Base-by-base conservation (phyloP, 768 basidiomycete genomes). In the Wakefieldia striispora region DNA sequence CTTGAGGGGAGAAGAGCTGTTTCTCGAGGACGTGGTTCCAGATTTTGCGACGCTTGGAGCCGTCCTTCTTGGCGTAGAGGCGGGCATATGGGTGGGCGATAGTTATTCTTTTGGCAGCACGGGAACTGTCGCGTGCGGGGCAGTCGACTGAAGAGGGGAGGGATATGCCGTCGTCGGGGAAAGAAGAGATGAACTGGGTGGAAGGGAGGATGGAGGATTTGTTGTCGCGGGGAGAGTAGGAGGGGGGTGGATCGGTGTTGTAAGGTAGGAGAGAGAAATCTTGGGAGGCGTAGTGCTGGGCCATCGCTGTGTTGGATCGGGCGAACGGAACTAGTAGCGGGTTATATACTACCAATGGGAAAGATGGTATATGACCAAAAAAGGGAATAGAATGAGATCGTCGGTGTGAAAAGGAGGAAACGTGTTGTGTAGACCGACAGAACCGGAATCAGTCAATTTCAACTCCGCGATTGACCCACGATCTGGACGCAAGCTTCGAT, bases 11-110 rank as follows among this genome's bases (percentile, higher is more conserved):
- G 66, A 89, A 89, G 21, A 89, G 72, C 13, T 74, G 73, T 61
- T 88, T 88, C 66, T 90, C 88, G 49, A 88, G 77, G 1, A 81
- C 80, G 54, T 88, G 88, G 42, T 83, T 84, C 88, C 88, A 90
- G 14, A 86, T 84, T 61, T 82, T 84, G 16, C 86, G 77, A 4
- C 83, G 80, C 66, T 88, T 88, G 6, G 77, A 73, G 41, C 77
- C 77, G 41, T 79, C 76, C 40, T 81, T 81, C 61, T 82, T 83
- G 4, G 83, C 82, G 54, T 80, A 78, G 10, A 87, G 75, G 48
- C 86, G 80, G 6, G 86, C 82, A 53, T 88, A 88, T 0, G 86
- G 86, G 52, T 86, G 84, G 0, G 77, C 70, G 48, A 86, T 75
- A 50, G 67, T 61, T 41, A 70, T 63, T 21, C 67, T 62, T 27